Conservation (phyloP, 2,329 filamentous ascomycete genomes). For the Chaetomiaceae sp. region DNA sequence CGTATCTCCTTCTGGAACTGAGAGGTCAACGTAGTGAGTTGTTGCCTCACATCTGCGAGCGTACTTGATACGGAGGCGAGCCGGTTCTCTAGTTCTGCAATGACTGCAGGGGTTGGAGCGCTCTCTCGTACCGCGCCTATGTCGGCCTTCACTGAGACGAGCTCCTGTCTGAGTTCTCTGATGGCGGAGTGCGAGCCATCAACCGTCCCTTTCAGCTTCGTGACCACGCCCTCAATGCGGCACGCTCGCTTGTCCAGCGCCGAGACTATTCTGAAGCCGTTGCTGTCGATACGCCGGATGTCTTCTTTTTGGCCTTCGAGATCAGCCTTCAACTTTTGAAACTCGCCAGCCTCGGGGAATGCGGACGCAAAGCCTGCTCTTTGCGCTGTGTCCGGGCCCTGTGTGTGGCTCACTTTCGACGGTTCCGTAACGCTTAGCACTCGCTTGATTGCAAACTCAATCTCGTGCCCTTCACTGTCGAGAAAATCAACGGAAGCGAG, state of each 20-base stretch:
- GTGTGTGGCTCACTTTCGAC: slow-evolving; percentile 6
- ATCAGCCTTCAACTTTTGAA: slow-evolving; percentile 30
- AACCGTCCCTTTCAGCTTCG: slow-evolving; percentile 29
- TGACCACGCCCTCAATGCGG: slow-evolving; percentile 32
- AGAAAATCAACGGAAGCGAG: slow-evolving; percentile 27
- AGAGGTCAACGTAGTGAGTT: slow-evolving; percentile 15
- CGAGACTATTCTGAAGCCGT: slow-evolving; percentile 33
- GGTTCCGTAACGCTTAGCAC: slow-evolving; percentile 28
- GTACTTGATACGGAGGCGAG: slow-evolving; percentile 21
- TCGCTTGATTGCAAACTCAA: slow-evolving; percentile 31
- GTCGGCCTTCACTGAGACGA: slow-evolving; percentile 26
- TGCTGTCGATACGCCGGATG: slow-evolving; percentile 33
- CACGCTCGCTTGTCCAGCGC: slow-evolving; percentile 31
- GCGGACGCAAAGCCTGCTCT: not conserved
- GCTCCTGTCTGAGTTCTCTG: slow-evolving; percentile 20
- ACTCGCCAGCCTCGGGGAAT: slow-evolving; percentile 15
- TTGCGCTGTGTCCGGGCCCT: not conserved
- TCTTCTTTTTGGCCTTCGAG: slow-evolving; percentile 31
- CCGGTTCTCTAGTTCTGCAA: slow-evolving; percentile 23
- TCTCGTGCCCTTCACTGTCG: slow-evolving; percentile 8
- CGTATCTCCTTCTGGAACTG: slow-evolving; percentile 23
- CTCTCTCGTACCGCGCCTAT: slow-evolving; percentile 19
- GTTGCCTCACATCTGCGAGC: slow-evolving; percentile 20
- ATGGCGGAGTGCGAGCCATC: slow-evolving; percentile 25
- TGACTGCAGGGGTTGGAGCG: slow-evolving; percentile 11